Evolutionary conservation across 1,139 yeast species (phyloP), one percentile per base, ranked within the genome.

Genomic region (Yamadazyma conglobata): DNA sequence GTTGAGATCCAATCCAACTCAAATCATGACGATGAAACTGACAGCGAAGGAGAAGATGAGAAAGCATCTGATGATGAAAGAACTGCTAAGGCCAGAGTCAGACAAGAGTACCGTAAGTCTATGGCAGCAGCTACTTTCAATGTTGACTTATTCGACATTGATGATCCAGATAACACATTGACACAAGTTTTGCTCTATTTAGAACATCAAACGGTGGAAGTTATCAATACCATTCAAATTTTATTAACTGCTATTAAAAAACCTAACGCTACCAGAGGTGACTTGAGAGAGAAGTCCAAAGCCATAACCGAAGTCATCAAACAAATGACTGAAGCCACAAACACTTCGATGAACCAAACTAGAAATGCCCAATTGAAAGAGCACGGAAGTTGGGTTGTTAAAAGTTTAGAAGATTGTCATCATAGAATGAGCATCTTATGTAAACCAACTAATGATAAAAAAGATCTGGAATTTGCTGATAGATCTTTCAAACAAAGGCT

Each of bases 131-230:
- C 73, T 6, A 64, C 71, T 0, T 82, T 81, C 58, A 81, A 81
- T 53, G 68, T 83, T 30, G 83, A 80, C 36, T 73, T 78, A 28
- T 86, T 85, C 57, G 87, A 85, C 57, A 79, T 84, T 37, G 83
- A 56, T 41, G 86, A 85, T 52, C 95, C 95, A 2, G 96, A 87
- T 48, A 85, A 84, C 52, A 84, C 96, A 0, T 71, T 89, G 39
- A 77, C 87, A 4, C 95, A 88, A 49, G 78, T 91, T 34, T 75
- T 88, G 46, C 71, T 81, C 27, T 91, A 87, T 54, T 69, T 91
- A 49, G 98, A 91, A 54, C 95, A 87, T 56, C 96, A 89, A 60
- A 89, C 97, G 0, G 91, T 85, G 19, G 85, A 84, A 47, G 96
- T 91, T 2, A 91, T 91, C 35, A 77, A 88, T 17, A 84, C 96